Evolutionary conservation across 1,284 basidiomycete genomes (phyloP), one percentile per base, ranked within the genome.

Genomic region (Cutaneotrichosporon sp.): DNA sequence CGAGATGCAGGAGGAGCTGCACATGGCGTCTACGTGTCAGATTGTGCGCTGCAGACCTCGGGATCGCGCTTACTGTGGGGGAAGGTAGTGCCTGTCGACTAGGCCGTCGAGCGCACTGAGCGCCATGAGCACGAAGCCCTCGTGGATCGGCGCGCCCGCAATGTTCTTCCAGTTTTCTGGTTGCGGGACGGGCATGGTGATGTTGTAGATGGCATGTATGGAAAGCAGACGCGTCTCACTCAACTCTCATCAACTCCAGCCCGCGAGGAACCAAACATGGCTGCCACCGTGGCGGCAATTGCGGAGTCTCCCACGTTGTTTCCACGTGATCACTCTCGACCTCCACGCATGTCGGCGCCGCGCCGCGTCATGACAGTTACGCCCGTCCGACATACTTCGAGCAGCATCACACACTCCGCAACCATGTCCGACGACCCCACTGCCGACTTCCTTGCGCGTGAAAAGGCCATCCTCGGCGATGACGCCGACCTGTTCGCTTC

Each of bases 381-480:
- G 22, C 18, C 16, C 51, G 25, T 36, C 18, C 14, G n/a, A n/a
- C n/a, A 10, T 11, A 22, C 20, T 14, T 36, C 11, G 11, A 7
- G 14, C 31, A 20, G n/a, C 25, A 51, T 45, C 20, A 18, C 33
- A 36, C n/a, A 34, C 27, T 22, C 14, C 58, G 50, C 47, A 45
- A 71, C n/a, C 43, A 80, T 80, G 78, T 73, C 74, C 51, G 78
- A 79, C 72, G 77, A 79, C 69, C 76, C 77, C 43, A 79, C 74
- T 60, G 79, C 79, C 38, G 79, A 79, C 66, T 80, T 79, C 72
- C 73, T 80, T 36, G 79, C 79, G 27, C 64, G 76, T 50, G 79
- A 80, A 63, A 76, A 77, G 68, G 77, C 74, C 36, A 72, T 73
- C 36, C 72, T 80, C 34, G 79, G 77, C 36, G 78, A 80, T 49